These are phyloP conservation scores for Eutrema yunnanense DNA, from an alignment of 345 rosid species.

Conservation along the genomic window DNA sequence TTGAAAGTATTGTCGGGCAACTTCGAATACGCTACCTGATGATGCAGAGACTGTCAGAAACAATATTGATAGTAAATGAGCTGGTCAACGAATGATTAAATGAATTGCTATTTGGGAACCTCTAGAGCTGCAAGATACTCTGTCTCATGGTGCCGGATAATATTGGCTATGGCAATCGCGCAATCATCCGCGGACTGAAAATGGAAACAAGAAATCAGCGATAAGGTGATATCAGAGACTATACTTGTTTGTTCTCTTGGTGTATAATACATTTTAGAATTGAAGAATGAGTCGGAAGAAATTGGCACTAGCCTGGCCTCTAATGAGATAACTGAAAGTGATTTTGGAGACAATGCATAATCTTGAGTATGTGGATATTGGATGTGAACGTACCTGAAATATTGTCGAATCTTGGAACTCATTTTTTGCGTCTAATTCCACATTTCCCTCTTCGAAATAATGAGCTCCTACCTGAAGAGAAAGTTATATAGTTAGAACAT, in stretches of 20 bases:
- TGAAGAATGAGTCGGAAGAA: no score
- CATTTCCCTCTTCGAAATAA: conserved; percentile 99
- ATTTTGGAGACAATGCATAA: no score
- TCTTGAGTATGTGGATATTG: not conserved
- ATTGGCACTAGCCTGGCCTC: not conserved
- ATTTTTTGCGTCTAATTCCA: conserved; percentile 84
- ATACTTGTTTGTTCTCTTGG: not conserved
- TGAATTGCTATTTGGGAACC: conserved; percentile 36
- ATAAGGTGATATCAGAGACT: not conserved
- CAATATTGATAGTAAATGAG: no score
- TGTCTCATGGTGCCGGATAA: conserved; percentile 82
- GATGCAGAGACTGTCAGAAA: no score
- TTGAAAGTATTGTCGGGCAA: conserved; percentile 94
- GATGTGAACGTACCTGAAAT: conserved; percentile 55
- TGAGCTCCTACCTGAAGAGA: conserved; percentile 81
- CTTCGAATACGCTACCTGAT: conserved; percentile 72
- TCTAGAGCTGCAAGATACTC: conserved; percentile 85
- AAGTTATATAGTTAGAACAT: not conserved
- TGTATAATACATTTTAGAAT: not conserved
- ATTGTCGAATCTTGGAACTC: conserved; percentile 79
- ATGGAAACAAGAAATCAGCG: conserved; percentile 12
- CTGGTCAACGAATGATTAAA: no score
- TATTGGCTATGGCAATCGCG: conserved; percentile 58
- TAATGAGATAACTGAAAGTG: not conserved
- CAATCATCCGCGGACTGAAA: conserved; percentile 83